Evolutionary conservation across 228 moss, liverwort and hornwort genomes (phyloP).

Genomic region (Sphagnum fallax): DNA sequence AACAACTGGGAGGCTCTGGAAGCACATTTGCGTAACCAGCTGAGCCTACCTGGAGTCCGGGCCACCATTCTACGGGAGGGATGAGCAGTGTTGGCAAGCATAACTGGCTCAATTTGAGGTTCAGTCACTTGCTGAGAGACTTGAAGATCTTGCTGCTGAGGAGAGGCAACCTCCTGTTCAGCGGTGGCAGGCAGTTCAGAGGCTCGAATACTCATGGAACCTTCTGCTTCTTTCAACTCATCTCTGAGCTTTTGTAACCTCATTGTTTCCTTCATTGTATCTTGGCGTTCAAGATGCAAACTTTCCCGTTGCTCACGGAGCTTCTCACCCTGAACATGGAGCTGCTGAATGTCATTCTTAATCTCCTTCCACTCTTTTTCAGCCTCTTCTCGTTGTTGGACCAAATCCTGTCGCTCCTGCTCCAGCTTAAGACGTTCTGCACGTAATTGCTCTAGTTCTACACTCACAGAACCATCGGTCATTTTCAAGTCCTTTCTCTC

Average conservation of each 20-base stretch:
- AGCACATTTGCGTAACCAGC: slow-evolving; percentile 79
- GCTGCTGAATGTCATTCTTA: slow-evolving; percentile 82
- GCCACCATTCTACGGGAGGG: slow-evolving; percentile 54
- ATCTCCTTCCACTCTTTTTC: slow-evolving; percentile 91
- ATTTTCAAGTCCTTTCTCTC: slow-evolving; percentile 62
- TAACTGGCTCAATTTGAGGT: slow-evolving; percentile 16
- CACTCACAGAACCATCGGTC: slow-evolving; percentile 34
- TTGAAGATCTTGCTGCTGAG: slow-evolving; percentile 33
- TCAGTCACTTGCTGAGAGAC: slow-evolving; percentile 14
- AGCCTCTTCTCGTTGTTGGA: slow-evolving; percentile 68
- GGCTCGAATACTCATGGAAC: slow-evolving; percentile 59
- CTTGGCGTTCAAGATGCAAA: slow-evolving; percentile 66
- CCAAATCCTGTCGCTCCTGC: slow-evolving; percentile 63
- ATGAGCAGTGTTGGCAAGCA: slow-evolving; percentile 29
- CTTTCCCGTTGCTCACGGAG: slow-evolving; percentile 86
- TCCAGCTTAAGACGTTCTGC: slow-evolving; percentile 75
- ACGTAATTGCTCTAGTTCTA: slow-evolving; percentile 40
- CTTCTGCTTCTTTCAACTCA: slow-evolving; percentile 67
- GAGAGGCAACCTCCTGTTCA: slow-evolving; percentile 74
- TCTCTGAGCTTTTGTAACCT: slow-evolving; percentile 57
- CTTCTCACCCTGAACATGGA: slow-evolving; percentile 85
- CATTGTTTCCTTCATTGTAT: slow-evolving; percentile 48
- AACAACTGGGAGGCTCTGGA: slow-evolving; percentile 57
- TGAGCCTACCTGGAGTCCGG: slow-evolving; percentile 73
- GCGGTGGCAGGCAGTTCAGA: slow-evolving; percentile 55